Evolutionary conservation across 495 filamentous ascomycete species (phyloP), one percentile per base, ranked within the genome.

Genomic region (Achaetomiella virescens): DNA sequence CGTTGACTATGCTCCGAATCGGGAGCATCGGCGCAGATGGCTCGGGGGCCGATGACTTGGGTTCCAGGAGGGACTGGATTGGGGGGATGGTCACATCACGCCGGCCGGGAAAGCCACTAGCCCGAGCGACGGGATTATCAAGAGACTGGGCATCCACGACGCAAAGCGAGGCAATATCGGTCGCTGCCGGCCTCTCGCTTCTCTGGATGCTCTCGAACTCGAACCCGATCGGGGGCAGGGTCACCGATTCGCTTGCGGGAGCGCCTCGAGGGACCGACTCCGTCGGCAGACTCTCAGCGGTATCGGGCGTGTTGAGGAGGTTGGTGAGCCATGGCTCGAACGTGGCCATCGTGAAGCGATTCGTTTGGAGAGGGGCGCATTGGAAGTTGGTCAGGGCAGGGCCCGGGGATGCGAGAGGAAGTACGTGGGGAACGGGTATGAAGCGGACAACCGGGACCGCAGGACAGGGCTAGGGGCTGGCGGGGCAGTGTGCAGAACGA

Each of bases 321-420:
- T 80, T 75, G 60, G 79, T 81, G 38, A 82, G 71, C 64, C 78
- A 72, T 60, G 79, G 79, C 75, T 82, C 79, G 67, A 81, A 80
- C 52, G 76, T 81, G 61, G 76, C 76, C 76, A 78, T 78, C 67
- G 69, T 77, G 69, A 56, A 60, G 48, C 60, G 61, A 65, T 57
- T 61, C 61, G 48, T 56, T 45, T 52, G 57, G 53, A 51, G 59
- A 52, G 54, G 57, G 50, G 58, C 57, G 69, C 69, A 71, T 71
- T 70, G 60, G 66, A 57, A 57, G 35, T n/a, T 37, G 40, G 42
- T 37, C 48, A 38, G 48, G 55, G 55, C 54, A 38, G 14, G 24
- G 54, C 49, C 56, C 44, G 21, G 46, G 48, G 22, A 43, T 27
- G 33, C 22, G 22, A 48, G 38, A 15, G 35, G 35, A n/a, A 33